phyloP scores from a whole-genome alignment of 2,329 filamentous ascomycete genomes.

The Ophiognomonia clavigignenti-juglandacearum region DNA sequence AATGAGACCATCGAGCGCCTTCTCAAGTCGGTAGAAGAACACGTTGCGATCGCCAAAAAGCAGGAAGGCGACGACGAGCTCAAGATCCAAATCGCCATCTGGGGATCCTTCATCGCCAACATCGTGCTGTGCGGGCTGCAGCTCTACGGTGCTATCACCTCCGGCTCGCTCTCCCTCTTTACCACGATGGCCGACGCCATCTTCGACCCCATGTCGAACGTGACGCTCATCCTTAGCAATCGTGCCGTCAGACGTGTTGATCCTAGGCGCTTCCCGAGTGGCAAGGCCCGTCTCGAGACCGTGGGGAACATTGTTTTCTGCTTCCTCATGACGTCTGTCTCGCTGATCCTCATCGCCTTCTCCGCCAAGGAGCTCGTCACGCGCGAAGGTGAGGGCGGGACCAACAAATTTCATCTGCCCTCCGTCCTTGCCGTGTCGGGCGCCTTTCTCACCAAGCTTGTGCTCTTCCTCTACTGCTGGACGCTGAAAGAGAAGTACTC shows the following conservation, averaged over 20 bases:
- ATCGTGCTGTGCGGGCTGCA: conserved; percentile 74
- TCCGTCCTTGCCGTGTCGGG: conserved; percentile 80
- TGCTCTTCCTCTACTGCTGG: conserved; percentile 88
- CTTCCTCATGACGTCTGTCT: conserved; percentile 92
- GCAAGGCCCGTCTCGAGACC: conserved; percentile 91
- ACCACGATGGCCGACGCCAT: conserved; percentile 95
- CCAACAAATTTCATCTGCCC: conserved; percentile 69
- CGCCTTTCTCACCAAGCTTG: conserved; percentile 80
- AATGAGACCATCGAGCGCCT: conserved; percentile 92
- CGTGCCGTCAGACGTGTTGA: conserved; percentile 87
- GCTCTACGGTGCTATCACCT: conserved; percentile 81
- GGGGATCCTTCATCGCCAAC: conserved; percentile 73
- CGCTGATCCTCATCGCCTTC: conserved; percentile 87
- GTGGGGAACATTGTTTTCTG: conserved; percentile 95
- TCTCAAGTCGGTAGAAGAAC: conserved; percentile 89
- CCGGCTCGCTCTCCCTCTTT: conserved; percentile 89
- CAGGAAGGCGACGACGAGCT: conserved; percentile 77
- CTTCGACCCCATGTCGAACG: conserved; percentile 86
- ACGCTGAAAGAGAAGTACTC: conserved; percentile 84
- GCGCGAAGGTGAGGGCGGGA: conserved; percentile 40
- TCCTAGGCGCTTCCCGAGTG: conserved; percentile 78
- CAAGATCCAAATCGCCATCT: conserved; percentile 63
- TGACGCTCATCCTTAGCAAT: conserved; percentile 81
- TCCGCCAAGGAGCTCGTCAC: conserved; percentile 66
- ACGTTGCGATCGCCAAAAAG: conserved; percentile 74